These are phyloP conservation scores for Macrocybe sp. DNA, from an alignment of 1,284 basidiomycete genomes.

Conservation along the genomic window DNA sequence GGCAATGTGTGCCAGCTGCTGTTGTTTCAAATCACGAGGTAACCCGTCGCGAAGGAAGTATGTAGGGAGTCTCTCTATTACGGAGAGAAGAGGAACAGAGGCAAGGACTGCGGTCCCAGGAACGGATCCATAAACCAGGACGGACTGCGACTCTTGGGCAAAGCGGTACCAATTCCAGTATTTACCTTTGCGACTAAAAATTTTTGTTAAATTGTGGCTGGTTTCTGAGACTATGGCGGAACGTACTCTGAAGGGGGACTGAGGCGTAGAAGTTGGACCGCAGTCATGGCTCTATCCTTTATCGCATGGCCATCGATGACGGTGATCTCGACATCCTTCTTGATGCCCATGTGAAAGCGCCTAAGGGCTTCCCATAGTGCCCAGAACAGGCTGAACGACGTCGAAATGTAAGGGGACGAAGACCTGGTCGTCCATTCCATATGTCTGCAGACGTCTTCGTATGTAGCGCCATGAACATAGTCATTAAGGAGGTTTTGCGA, in stretches of 20 bases:
- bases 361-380: constrained; percentile 76
- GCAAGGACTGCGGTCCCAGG: constrained; percentile 59
- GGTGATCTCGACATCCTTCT: constrained; percentile 71
- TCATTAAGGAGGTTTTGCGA: not conserved
- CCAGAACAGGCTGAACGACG: constrained; percentile 76
- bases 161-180: constrained; percentile 74
- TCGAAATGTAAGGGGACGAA: constrained; percentile 62
- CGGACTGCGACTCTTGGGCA: constrained; percentile 68
- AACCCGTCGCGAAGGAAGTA: constrained; percentile 53
- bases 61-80: constrained; percentile 62
- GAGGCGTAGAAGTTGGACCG: constrained; percentile 54
- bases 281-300: constrained; percentile 53
- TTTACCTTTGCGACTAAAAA: constrained; percentile 49
- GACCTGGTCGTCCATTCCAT: constrained; percentile 73
- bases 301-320: constrained; percentile 65
- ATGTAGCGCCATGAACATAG: constrained; percentile 36
- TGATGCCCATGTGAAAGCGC: constrained; percentile 60
- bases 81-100: constrained; percentile 58
- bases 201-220: constrained; percentile 6
- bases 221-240: not conserved
- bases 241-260: constrained; percentile 49
- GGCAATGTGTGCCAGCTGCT: constrained; percentile 42
- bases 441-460: constrained; percentile 58
- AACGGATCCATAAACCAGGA: constrained; percentile 64
- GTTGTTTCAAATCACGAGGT: constrained; percentile 21